Conservation (phyloP, 192 early-diverging fungal species). For the Phlyctochytrium planicorne region DNA sequence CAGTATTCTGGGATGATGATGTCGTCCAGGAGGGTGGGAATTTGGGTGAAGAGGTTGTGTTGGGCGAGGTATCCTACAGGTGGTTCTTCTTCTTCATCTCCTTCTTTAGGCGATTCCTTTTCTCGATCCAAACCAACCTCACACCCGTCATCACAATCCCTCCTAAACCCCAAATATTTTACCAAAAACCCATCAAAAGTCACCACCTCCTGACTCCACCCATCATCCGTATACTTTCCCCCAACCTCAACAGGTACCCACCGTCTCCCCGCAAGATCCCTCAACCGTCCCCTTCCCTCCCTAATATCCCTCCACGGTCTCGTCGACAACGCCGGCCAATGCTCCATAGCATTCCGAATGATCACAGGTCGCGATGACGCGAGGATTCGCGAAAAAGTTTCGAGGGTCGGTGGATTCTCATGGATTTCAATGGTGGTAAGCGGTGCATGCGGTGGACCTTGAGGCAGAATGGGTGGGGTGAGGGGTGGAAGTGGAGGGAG, state of each 20-base stretch:
- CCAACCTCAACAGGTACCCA: constrained; percentile 85
- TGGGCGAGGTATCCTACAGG: constrained; percentile 75
- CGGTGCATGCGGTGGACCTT: constrained; percentile 28
- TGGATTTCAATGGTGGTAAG: constrained; percentile 24
- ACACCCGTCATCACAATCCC: too few species aligned
- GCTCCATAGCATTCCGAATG: constrained; percentile 48
- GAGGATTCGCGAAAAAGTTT: constrained; percentile 25
- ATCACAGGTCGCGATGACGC: constrained; percentile 44
- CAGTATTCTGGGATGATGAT: constrained; percentile 81
- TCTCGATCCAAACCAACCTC: too few species aligned
- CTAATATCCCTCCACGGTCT: constrained; percentile 48
- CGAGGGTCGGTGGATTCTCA: constrained; percentile 39
- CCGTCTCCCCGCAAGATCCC: constrained; percentile 33
- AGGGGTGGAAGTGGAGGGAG: background rate
- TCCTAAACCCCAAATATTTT: constrained; percentile 25
- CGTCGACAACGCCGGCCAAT: constrained; percentile 68
- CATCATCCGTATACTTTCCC: constrained; percentile 68
- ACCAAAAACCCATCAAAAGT: constrained; percentile 70
- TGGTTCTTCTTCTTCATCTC: constrained; percentile 3
- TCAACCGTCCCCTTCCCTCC: constrained; percentile 7
- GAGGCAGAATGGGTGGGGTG: background rate
- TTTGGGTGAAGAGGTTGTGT: constrained; percentile 79
- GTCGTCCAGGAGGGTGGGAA: constrained; percentile 65
- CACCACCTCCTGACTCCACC: constrained; percentile 76
- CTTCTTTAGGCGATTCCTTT: background rate